Percentiles rank a stretch among this genome's conserved stretches.
phyloP scores from a whole-genome alignment of 1,284 basidiomycete genomes.

The Cryptococcus maquisensis region DNA sequence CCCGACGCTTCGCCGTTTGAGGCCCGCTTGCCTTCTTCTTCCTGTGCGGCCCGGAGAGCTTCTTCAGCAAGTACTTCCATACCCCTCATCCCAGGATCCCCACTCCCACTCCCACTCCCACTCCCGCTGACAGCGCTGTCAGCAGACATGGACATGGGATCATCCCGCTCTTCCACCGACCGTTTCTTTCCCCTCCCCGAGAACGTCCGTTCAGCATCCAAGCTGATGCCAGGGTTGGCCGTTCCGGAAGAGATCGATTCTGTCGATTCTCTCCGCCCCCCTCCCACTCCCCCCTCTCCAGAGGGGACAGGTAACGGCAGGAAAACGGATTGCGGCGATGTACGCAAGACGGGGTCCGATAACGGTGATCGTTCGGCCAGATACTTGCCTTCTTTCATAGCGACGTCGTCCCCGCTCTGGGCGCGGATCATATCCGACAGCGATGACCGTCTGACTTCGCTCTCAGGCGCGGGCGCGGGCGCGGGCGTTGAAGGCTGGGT shows the following conservation, averaged over 20 bases:
- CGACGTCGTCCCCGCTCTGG: constrained; percentile 35
- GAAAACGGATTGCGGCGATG: not conserved
- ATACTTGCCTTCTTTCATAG: constrained; percentile 19
- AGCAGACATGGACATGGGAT: constrained; percentile 15
- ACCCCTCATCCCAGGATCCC: constrained; percentile 33
- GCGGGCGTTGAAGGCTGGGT: constrained; percentile 31
- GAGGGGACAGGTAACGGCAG: no score
- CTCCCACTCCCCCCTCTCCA: no score
- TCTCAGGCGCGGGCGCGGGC: not conserved
- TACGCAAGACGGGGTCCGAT: not conserved
- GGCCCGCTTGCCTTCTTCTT: constrained; percentile 19
- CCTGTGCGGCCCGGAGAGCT: constrained; percentile 33
- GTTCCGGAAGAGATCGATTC: constrained; percentile 19
- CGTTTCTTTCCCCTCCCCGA: constrained; percentile 14
- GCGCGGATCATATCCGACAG: constrained; percentile 41
- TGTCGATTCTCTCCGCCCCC: constrained; percentile 26
- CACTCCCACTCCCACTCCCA: constrained; percentile 16
- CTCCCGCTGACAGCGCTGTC: constrained; percentile 12
- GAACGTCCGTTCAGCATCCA: constrained; percentile 9
- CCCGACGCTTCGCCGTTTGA: constrained; percentile 3
- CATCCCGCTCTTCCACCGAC: not conserved
- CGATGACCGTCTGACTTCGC: constrained; percentile 24
- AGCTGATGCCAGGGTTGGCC: constrained; percentile 5
- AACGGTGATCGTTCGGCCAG: not conserved
- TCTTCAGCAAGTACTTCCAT: constrained; percentile 44